Base-by-base conservation (phyloP, 768 basidiomycete genomes). In the Mycena albidolilacea region DNA sequence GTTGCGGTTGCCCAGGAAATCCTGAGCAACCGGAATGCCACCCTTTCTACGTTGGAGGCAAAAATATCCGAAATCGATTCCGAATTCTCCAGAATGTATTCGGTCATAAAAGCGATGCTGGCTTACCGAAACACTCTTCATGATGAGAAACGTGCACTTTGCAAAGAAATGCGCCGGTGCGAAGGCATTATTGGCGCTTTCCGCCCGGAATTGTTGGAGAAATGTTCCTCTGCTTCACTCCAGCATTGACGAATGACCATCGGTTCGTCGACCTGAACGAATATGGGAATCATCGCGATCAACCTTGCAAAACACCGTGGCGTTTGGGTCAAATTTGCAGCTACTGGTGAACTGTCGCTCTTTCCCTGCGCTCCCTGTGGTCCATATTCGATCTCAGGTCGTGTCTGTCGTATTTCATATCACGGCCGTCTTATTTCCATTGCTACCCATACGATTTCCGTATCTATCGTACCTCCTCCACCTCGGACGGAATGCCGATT, bases 151-250 rank as follows among this genome's bases (percentile, higher is more conserved):
- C 19, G 15, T 5, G 12, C 7, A 1, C 30, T 48, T 10, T 14
- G 23, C 30, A 23, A 7, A 7, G 46, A 48, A 19, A 35, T 35
- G 17, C 23, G 7, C 3, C 62, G 37, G 44, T 63, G 30, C 15
- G 35, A 17, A 23, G 64, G 37, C 52, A 9, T 65, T 15, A 43
- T 54, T 37, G 64, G 38, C 50, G 64, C 37, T 55, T 93, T n/a
- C 90, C 92, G 11, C 80, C 81, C 12, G 94, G 95, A 79, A 78
- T 92, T 57, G n/a, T n/a, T n/a, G n/a, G 92, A 58, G 81, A 85
- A 64, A 87, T 92, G 65, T 81, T 95, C 9, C 75, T 88, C 52
- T 74, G 80, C n/a, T 85, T 88, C 71, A 89, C 92, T 76, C 93
- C 93, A 38, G 37, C 19, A n/a, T 11, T 54, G 52, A 8, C 7